A percentile compares a stretch with the other conserved stretches of the same genome.
Evolutionary conservation across 768 basidiomycete genomes (phyloP).

Genomic region (Lyophyllum decastes): DNA sequence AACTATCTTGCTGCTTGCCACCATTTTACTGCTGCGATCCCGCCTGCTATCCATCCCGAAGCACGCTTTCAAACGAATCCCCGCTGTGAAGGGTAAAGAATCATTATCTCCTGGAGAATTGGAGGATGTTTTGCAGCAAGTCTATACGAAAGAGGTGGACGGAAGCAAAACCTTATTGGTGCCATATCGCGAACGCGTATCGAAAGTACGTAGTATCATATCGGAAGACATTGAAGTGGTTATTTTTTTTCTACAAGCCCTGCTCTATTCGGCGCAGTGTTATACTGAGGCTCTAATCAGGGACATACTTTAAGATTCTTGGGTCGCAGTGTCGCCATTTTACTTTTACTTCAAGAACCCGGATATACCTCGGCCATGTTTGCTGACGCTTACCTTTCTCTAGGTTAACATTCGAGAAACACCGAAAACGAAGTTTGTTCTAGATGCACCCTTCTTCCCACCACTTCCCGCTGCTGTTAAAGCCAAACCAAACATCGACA

Average conservation of each 20-base stretch:
- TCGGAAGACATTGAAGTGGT: background rate
- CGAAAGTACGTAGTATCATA: slow-evolving; percentile 49
- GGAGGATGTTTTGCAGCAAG: slow-evolving; percentile 51
- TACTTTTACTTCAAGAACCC: background rate
- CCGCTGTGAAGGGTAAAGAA: slow-evolving; percentile 24
- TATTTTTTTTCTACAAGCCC: no score
- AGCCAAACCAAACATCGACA: slow-evolving; percentile 67
- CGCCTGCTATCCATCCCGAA: slow-evolving; percentile 37
- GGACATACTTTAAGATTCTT: background rate
- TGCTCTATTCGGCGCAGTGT: no score
- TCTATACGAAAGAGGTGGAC: slow-evolving; percentile 61
- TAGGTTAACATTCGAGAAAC: slow-evolving; percentile 52
- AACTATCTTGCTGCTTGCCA: slow-evolving; percentile 42
- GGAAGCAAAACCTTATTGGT: slow-evolving; percentile 68
- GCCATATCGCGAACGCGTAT: slow-evolving; percentile 62
- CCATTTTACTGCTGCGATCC: slow-evolving; percentile 54
- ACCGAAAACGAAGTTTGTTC: slow-evolving; percentile 44
- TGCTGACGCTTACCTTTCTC: background rate
- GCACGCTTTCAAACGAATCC: slow-evolving; percentile 28
- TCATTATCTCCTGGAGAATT: slow-evolving; percentile 42
- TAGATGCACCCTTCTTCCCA: slow-evolving; percentile 64
- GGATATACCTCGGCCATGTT: background rate
- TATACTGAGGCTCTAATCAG: no score
- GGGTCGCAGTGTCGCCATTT: background rate
- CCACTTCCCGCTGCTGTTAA: slow-evolving; percentile 43